These are phyloP conservation scores for Eucalyptus dawsonii DNA, from an alignment of 345 rosid species.

Conservation along the genomic window DNA sequence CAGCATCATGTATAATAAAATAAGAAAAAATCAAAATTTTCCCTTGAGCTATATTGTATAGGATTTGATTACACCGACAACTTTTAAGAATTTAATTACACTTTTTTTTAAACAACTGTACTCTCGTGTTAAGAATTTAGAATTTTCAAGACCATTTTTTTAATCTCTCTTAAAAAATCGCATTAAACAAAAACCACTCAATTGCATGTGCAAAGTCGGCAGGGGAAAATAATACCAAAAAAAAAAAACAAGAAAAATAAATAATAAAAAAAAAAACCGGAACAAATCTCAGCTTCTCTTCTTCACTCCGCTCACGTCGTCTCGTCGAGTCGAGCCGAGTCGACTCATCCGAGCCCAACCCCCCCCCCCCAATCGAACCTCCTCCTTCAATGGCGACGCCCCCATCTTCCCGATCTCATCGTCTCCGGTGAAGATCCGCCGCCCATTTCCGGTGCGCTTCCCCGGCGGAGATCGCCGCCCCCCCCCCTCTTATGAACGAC, in stretches of 20 bases:
- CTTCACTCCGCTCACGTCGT: background rate
- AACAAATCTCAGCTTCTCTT: background rate
- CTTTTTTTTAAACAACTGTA: too few relatives aligned
- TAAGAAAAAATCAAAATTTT: background rate
- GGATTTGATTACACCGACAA: background rate
- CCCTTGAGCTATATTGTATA: background rate
- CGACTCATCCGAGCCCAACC: background rate
- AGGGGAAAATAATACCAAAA: background rate
- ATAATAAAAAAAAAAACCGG: background rate
- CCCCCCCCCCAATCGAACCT: background rate
- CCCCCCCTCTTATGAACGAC: background rate
- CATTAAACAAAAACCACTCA: background rate
- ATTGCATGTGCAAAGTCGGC: background rate
- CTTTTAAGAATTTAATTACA: too few relatives aligned
- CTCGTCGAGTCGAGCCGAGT: background rate
- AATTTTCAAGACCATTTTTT: background rate
- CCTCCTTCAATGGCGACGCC: background rate
- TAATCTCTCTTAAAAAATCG: background rate
- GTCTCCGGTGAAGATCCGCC: background rate
- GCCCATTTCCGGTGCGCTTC: background rate
- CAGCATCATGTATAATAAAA: background rate
- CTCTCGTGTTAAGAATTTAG: background rate
- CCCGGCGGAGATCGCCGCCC: background rate
- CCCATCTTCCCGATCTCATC: background rate
- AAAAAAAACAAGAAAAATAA: background rate